Evolutionary conservation across 1,284 basidiomycete species (phyloP).

Genomic region (Rhodotorula mucilaginosa): DNA sequence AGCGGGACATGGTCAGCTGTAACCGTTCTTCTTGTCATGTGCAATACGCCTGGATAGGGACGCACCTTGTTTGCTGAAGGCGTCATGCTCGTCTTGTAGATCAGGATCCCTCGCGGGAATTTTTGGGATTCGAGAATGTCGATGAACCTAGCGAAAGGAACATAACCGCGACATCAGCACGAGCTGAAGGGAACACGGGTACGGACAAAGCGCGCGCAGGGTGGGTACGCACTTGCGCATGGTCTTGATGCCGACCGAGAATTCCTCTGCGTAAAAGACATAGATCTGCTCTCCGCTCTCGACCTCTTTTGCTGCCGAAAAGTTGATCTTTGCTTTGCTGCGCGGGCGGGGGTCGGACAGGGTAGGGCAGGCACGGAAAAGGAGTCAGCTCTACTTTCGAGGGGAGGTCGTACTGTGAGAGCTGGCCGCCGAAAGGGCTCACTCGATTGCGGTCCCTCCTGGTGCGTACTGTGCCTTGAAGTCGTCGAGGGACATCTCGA

Average conservation of each 20-base stretch:
- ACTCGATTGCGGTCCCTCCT: slow-evolving; percentile 47
- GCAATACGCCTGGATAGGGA: not conserved
- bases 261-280: slow-evolving; percentile 89
- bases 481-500: slow-evolving; percentile 72
- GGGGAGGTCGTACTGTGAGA: too few species aligned
- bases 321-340: slow-evolving; percentile 82
- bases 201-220: not conserved
- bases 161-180: not conserved
- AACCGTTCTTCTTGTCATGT: too few species aligned
- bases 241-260: slow-evolving; percentile 87
- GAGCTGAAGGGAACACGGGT: too few species aligned
- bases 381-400: not conserved
- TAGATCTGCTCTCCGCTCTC: slow-evolving; percentile 71
- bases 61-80: slow-evolving; percentile 86
- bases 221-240: slow-evolving; percentile 77
- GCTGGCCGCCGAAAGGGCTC: slow-evolving; percentile 14
- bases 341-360: not conserved
- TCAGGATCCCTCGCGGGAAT: slow-evolving; percentile 87
- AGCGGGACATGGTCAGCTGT: too few species aligned
- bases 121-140: slow-evolving; percentile 82
- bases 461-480: slow-evolving; percentile 66
- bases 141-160: slow-evolving; percentile 62
- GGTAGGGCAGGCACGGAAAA: not conserved
- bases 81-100: slow-evolving; percentile 95
- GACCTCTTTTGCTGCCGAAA: slow-evolving; percentile 48